Percentiles rank a stretch among this genome's conserved stretches.
Evolutionary conservation across 2,329 filamentous ascomycete species (phyloP).

Genomic region (Claviceps lovelessii): DNA sequence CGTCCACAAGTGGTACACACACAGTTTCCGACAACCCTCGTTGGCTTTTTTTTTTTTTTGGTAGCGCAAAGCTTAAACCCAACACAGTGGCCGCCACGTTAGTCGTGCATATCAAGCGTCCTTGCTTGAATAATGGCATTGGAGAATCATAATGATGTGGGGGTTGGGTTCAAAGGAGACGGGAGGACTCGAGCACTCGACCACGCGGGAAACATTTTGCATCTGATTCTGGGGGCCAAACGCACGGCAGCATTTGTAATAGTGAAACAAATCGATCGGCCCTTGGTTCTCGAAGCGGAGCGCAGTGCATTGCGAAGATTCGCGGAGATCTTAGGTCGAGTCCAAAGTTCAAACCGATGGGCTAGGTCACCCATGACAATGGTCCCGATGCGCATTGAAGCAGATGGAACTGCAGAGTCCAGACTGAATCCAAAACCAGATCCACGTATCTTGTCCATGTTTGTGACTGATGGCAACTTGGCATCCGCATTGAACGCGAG

Average conservation of each 20-base stretch:
- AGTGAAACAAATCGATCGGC: background rate
- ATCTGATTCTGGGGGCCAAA: background rate
- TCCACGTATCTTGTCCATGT: background rate
- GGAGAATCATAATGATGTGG: background rate
- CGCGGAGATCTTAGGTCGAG: background rate
- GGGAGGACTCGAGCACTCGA: background rate
- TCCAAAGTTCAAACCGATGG: background rate
- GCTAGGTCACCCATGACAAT: background rate
- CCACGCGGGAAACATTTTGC: background rate
- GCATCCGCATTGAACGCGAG: background rate
- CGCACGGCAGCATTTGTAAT: background rate
- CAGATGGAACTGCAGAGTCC: background rate
- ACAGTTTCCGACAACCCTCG: background rate
- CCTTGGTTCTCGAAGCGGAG: background rate
- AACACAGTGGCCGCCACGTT: too few relatives aligned
- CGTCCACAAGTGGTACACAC: background rate
- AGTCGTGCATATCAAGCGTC: background rate
- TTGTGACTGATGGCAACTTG: background rate
- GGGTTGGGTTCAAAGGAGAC: background rate
- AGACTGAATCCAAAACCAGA: background rate
- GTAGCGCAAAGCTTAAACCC: background rate
- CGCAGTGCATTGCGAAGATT: background rate
- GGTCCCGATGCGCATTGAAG: background rate
- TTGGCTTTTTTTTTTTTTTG: background rate
- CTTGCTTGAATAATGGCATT: background rate